These are phyloP conservation scores for Colletotrichum aenigma DNA, from an alignment of 2,329 filamentous ascomycete species.

Conservation along the genomic window DNA sequence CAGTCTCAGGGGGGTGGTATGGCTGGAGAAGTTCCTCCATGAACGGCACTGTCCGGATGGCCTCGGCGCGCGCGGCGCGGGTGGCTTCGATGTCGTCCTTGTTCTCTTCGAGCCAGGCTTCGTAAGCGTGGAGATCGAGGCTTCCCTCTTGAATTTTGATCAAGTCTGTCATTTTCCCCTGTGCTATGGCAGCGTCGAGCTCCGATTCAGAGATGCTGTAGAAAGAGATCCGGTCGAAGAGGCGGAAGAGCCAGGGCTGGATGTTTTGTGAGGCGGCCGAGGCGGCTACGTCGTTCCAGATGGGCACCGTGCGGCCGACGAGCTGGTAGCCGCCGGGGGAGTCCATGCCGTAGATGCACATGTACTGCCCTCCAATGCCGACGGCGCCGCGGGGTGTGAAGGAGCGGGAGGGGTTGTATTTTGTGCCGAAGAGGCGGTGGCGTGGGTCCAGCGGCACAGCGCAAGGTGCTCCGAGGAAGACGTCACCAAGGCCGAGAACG, in stretches of 20 bases:
- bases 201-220: constrained; percentile 30
- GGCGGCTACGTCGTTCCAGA: constrained; percentile 31
- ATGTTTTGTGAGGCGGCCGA: background rate
- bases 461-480: constrained; percentile 43
- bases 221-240: constrained; percentile 38
- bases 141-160: constrained; percentile 28
- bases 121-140: constrained; percentile 34
- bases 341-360: constrained; percentile 42
- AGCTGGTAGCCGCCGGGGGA: constrained; percentile 42
- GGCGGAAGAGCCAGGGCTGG: constrained; percentile 32
- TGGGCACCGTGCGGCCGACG: constrained; percentile 36
- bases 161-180: constrained; percentile 25
- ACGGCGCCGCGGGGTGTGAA: constrained; percentile 39
- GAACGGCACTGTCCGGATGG: constrained; percentile 30
- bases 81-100: constrained; percentile 26
- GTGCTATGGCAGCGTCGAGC: constrained; percentile 25
- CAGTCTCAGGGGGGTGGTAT: constrained; percentile 21
- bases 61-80: constrained; percentile 23
- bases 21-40: constrained; percentile 31
- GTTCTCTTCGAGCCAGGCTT: constrained; percentile 33
- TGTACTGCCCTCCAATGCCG: constrained; percentile 39
- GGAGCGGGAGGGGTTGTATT: constrained; percentile 41
- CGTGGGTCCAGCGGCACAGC: constrained; percentile 37
- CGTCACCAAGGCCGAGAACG: constrained; percentile 41
- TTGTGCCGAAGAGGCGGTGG: constrained; percentile 39